Base-by-base conservation (phyloP, 805 yeast species). In the Metschnikowia sp. region DNA sequence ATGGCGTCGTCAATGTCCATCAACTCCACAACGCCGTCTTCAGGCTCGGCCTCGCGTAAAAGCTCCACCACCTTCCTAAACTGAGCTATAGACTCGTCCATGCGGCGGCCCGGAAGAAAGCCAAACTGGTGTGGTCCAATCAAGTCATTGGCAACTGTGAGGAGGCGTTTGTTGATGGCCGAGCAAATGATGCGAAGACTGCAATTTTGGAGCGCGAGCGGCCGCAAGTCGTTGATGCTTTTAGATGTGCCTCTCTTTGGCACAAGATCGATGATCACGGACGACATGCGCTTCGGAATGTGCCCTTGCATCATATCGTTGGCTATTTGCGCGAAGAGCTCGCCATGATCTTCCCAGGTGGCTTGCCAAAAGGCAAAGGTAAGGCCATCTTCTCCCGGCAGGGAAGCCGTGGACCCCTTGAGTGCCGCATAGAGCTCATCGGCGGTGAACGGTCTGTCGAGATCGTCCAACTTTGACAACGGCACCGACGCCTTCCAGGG, bases 341-440 rank as follows among this genome's bases (percentile, higher is more conserved):
- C 29, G 26, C 44, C 44, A 26, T 22, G 39, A 4, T 13, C 33
- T 11, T 34, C 18, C 44, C 44, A 41, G 26, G 39, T 19, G 32
- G 26, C 5, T n/a, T 8, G 12, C 44, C 39, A 40, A 33, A 41
- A 41, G 9, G 32, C 28, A 32, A 13, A 41, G 7, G 39, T 35
- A 7, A 41, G 36, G 4, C 39, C 44, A 15, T 41, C 44, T 29
- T 41, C 44, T 9, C 44, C 44, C 5, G 39, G 44, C 8, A 36
- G 32, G 11, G 28, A 19, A 28, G 34, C 29, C 4, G 12, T 35
- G 5, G 38, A 9, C 26, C 6, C 30, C 10, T 32, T 11, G 30
- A 40, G 34, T 11, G 31, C 9, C 9, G 31, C 13, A 35, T 10
- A 32, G 15, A 40, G 15, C 37, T 40, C 37, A 13, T 40, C 34